Base-by-base conservation (phyloP, 108 stramenopile genomes). In the Skeletonema marinoi region DNA sequence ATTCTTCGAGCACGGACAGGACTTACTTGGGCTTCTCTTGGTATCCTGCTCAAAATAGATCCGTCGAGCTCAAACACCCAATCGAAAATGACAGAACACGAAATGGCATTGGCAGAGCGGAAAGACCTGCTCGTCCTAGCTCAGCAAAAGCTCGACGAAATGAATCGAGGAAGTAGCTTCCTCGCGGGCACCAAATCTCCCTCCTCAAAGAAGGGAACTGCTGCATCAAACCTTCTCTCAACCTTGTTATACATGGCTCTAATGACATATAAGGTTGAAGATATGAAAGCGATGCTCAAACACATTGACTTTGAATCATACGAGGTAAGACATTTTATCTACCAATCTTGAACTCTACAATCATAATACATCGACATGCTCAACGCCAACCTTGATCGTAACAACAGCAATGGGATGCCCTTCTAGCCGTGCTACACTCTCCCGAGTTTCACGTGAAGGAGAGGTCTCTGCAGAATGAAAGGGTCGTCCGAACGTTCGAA, bases 251-350 rank as follows among this genome's bases (percentile, higher is more conserved):
- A 82, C 25, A 38, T 82, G 25, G 63, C 81, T 41, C 60, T 82
- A 36, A 71, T 82, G 74, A 48, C 74, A 13, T 63, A 71, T 44
- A 82, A 82, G 54, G 44, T 82, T 32, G 81, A 82, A 50, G 71
- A 82, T 31, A 82, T 82, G 74, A 82, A 82, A 56, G 66, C 66
- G 8, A 74, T 82, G 70, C 81, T 82, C 68, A 68, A 71, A 67
- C 71, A 75, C 59, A 74, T 71, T 9, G 75, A 82, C 32, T 11
- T 32, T 0, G 66, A 66, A 0, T 44, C 60, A 11, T 82, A 74
- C 68, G 58, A 42, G 38, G 81, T 46, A n/a, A 46, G 44, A 16
- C 44, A 13, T 46, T n/a, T 46, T 16, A n/a, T 41, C 39, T 35
- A 35, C 4, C 6, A 4, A 11, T 41, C 39, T 41, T 41, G 6